phyloP scores from a whole-genome alignment of 768 basidiomycete species.

The Russula ochroleuca region DNA sequence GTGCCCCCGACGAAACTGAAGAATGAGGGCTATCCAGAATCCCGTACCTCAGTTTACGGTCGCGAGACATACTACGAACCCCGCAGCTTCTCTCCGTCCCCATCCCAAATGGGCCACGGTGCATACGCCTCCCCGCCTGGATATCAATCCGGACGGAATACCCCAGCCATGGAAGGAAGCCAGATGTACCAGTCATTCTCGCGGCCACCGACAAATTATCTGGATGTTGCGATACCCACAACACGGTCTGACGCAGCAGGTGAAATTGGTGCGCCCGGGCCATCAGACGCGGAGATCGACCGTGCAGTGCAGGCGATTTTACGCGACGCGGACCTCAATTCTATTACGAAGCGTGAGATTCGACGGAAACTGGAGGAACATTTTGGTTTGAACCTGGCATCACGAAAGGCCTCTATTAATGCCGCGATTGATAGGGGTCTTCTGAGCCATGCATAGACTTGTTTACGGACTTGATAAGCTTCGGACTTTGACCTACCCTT shows the following conservation, averaged over 20 bases:
- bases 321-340: constrained; percentile 76
- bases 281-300: constrained; percentile 70
- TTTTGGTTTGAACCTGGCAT: constrained; percentile 72
- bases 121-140: constrained; percentile 51
- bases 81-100: constrained; percentile 56
- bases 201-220: constrained; percentile 69
- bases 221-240: constrained; percentile 62
- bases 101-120: constrained; percentile 61
- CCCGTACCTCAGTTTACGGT: constrained; percentile 77
- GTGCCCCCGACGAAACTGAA: constrained; percentile 69
- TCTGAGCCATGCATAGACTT: constrained; percentile 36
- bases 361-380: constrained; percentile 76
- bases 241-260: constrained; percentile 46
- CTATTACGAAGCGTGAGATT: constrained; percentile 89
- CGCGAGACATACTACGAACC: constrained; percentile 83
- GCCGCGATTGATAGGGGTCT: constrained; percentile 70
- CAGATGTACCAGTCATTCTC: constrained; percentile 59
- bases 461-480: constrained; percentile 21
- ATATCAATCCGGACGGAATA: constrained; percentile 74
- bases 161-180: constrained; percentile 42
- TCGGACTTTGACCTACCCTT: constrained; percentile 14
- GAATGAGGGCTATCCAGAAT: constrained; percentile 73
- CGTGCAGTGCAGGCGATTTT: constrained; percentile 69
- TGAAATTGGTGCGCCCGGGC: constrained; percentile 45
- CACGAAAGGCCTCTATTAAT: constrained; percentile 72